Evolutionary conservation across 352 stramenopile genomes (phyloP), one percentile per base, ranked within the genome.

Genomic region (Halophytophthora polymorphica): DNA sequence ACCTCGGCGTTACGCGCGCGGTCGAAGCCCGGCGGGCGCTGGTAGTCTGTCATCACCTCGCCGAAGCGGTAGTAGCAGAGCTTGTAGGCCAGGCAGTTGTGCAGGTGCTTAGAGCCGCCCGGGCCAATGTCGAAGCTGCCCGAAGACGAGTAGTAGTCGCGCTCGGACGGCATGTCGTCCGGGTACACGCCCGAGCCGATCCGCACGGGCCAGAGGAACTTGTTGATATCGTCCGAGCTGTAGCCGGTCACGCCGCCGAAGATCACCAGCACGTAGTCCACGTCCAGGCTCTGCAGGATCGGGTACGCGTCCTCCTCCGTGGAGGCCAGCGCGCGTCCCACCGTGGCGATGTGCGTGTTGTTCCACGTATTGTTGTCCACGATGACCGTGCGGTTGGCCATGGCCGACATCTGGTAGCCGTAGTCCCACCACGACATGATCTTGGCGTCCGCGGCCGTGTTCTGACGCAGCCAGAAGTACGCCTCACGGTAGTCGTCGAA

Each of bases 401-500:
- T 97, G 44, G 77, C 88, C 48, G 81, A 88, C 75, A 97, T 96
- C 66, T 97, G 88, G 58, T 95, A 96, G 39, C 87, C 87, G 58
- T 96, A 96, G 69, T 96, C 86, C 88, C 88, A 96, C 88, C 88
- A 96, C 46, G 81, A 75, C 69, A 96, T 74, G 49, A 96, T 87
- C 69, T 91, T 92, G 34, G 80, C 77, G 53, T 97, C 72, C 31
- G 77, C 85, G 23, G 85, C 69, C 29, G 90, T 97, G 71, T 97
- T 97, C 66, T 96, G 82, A 14, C 84, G 68, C 52, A 95, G 58
- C 84, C 84, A 95, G 56, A 87, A 95, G 69, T 93, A 95, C 11
- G 93, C 94, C 68, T 99, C 96, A 39, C 96, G 90, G 77, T 98
- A 99, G 71, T 99, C 97, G 65, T 99, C 96, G 36, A 96, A 95